Conservation (phyloP, 73 alveolate species). For the Paraurostyla sp. region DNA sequence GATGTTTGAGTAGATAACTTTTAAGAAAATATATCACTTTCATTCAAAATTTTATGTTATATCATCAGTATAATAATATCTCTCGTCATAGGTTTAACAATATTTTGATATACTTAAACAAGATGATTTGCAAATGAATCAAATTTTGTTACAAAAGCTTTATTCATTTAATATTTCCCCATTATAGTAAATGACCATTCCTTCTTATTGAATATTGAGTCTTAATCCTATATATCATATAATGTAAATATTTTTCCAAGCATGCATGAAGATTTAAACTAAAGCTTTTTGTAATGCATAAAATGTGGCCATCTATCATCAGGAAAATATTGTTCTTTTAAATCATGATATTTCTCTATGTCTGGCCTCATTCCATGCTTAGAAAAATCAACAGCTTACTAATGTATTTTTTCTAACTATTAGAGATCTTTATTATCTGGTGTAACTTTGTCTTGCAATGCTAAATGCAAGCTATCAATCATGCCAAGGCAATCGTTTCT, state of each 20-base stretch:
- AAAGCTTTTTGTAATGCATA: too few species aligned
- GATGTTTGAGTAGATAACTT: neutral
- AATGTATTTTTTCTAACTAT: too few species aligned
- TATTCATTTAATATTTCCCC: too few species aligned
- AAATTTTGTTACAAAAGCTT: too few species aligned
- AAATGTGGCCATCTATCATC: too few species aligned
- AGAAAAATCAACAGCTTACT: too few species aligned
- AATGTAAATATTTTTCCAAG: neutral
- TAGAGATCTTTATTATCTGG: neutral
- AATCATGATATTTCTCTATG: too few species aligned
- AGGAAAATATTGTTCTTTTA: too few species aligned
- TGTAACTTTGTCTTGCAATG: neutral
- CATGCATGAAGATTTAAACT: neutral
- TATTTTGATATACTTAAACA: too few species aligned
- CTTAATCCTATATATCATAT: neutral
- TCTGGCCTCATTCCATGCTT: too few species aligned
- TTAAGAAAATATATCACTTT: neutral
- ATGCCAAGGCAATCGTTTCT: neutral
- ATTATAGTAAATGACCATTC: neutral
- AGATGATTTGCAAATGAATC: too few species aligned
- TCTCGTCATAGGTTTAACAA: neutral
- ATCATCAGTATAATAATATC: neutral
- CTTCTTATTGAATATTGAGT: too few species aligned
- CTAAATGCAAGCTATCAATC: neutral
- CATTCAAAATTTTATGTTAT: neutral